Base-by-base conservation (phyloP, 1,139 yeast genomes). In the Saccharomyces hybrid region DNA sequence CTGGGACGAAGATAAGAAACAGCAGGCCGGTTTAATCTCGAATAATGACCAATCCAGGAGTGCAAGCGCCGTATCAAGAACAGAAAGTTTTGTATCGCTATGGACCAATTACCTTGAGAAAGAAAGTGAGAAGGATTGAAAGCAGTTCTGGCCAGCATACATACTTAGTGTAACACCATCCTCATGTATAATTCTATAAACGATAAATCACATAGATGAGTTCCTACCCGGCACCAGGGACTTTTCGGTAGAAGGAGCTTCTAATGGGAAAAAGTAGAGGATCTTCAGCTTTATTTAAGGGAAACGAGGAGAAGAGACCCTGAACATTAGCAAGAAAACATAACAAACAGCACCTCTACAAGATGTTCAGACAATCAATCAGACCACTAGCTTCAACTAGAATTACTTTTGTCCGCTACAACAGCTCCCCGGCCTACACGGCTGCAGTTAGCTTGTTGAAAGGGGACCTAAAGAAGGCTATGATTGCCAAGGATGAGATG, bases 91-190 rank as follows among this genome's bases (percentile, higher is more conserved):
- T 71, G 89, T 88, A 27, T 83, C 93, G 1, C 72, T 87, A 56
- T 89, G 96, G 91, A 90, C 96, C 0, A 96, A 90, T 56, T 90
- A 83, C 63, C 74, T 90, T 59, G 96, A 90, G 63, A 84, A 85
- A 60, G 96, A 89, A 65, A 79, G 84, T 46, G 75, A 73, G 53
- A 66, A 67, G 57, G 67, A 56, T 46, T 29, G 50, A 23, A 14
- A 42, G 13, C 8, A 38, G 44, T 9, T 5, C 44, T 1, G 25
- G 11, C 25, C 44, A 38, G 44, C 26, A 38, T 38, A 38, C 23
- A 38, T 2, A 38, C 44, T 16, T 38, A 38, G 44, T 38, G 44
- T 38, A 38, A 11, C 25, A 38, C 44, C 25, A 16, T 20, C 20
- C 25, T 25, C 5, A 16, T 20, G n/a, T 38, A 38, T 38, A 38